A percentile compares a stretch with the other conserved stretches of the same genome.
phyloP scores from a whole-genome alignment of 495 filamentous ascomycete genomes.

The Penicillium cataractarum region DNA sequence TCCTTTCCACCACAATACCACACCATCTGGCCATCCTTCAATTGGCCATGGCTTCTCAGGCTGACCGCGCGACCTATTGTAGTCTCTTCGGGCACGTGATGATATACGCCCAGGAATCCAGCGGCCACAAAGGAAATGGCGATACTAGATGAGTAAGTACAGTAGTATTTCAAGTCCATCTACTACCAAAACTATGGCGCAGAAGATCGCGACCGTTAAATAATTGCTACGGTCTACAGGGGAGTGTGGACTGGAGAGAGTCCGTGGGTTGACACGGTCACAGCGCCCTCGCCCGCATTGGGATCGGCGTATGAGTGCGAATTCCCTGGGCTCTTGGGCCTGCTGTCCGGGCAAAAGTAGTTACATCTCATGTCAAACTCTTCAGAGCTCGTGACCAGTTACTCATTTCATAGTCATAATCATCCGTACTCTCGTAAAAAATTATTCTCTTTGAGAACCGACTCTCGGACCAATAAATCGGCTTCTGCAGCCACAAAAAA shows the following conservation, averaged over 20 bases:
- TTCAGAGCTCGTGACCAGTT: neutral
- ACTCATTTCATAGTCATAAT: neutral
- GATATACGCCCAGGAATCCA: neutral
- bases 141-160: neutral
- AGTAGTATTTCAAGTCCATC: neutral
- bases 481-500: conserved; percentile 20
- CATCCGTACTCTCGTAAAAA: neutral
- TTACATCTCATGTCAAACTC: too few species aligned
- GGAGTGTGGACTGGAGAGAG: neutral
- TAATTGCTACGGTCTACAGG: neutral
- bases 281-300: neutral
- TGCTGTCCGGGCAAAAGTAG: too few species aligned
- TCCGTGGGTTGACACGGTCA: neutral
- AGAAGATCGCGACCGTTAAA: neutral
- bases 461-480: conserved; percentile 9
- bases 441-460: neutral
- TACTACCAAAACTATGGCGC: neutral
- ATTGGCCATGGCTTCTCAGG: neutral
- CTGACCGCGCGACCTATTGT: neutral
- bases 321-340: neutral
- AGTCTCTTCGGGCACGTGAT: neutral
- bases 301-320: neutral
- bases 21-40: neutral
- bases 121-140: neutral
- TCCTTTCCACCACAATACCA: neutral